Evolutionary conservation across 2,329 filamentous ascomycete genomes (phyloP).

Genomic region (Rosellinia necatrix): DNA sequence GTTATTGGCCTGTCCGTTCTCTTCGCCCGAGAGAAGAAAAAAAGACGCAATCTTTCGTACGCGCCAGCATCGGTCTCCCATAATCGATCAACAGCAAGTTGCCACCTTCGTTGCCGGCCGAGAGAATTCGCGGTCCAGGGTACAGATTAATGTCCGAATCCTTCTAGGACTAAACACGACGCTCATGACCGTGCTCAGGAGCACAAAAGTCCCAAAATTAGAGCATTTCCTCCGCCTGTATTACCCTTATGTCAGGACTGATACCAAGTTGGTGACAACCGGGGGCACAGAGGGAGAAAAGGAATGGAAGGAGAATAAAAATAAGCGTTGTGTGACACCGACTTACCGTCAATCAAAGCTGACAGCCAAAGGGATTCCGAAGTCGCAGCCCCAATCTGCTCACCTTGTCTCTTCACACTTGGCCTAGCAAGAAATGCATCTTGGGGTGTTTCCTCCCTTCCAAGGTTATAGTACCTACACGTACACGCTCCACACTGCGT

Average conservation of each 20-base stretch:
- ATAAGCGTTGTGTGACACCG: constrained; percentile 26
- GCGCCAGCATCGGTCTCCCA: background rate
- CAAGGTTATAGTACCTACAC: no score
- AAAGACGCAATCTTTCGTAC: no score
- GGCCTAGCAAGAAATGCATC: background rate
- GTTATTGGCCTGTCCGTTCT: no score
- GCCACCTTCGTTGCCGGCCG: background rate
- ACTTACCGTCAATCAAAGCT: constrained; percentile 18
- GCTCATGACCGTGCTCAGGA: background rate
- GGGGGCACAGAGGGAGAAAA: background rate
- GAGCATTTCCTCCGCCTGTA: constrained; percentile 10
- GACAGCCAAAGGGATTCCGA: constrained; percentile 20
- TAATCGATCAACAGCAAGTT: background rate
- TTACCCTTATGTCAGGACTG: constrained; percentile 8
- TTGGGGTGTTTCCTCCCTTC: no score
- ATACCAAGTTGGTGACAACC: constrained; percentile 1
- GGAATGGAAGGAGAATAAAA: constrained; percentile 9
- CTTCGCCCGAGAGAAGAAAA: no score
- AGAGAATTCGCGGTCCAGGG: no score
- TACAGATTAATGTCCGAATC: background rate
- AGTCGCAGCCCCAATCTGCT: no score
- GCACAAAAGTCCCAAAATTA: constrained; percentile 17
- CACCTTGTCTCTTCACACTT: background rate
- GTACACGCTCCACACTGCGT: no score
- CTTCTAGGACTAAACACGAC: constrained; percentile 10